phyloP scores from a whole-genome alignment of 805 yeast species.

The Wickerhamomyces subpelliculosus region DNA sequence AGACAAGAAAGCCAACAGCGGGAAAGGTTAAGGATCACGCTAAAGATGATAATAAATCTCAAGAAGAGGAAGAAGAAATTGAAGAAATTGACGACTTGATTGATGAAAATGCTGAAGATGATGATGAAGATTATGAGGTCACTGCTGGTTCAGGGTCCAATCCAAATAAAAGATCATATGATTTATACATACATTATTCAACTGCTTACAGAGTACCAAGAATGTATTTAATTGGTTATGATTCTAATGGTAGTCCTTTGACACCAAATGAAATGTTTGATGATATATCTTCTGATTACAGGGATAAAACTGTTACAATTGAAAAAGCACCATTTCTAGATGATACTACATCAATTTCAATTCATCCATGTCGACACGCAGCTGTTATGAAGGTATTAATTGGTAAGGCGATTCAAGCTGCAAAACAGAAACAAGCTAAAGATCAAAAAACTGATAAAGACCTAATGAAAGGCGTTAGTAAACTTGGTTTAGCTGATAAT shows the following conservation, averaged over 20 bases:
- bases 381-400: slow-evolving; percentile 87
- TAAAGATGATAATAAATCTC: not conserved
- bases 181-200: slow-evolving; percentile 85
- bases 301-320: slow-evolving; percentile 93
- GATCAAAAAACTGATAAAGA: slow-evolving; percentile 12
- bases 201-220: slow-evolving; percentile 96
- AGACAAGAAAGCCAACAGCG: slow-evolving; percentile 22
- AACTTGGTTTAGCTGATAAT: slow-evolving; percentile 38
- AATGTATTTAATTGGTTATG: slow-evolving; percentile 84
- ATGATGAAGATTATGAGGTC: slow-evolving; percentile 28
- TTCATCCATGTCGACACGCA: slow-evolving; percentile 95
- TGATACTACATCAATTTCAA: slow-evolving; percentile 70
- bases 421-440: slow-evolving; percentile 18
- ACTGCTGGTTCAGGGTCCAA: slow-evolving; percentile 24
- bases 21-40: slow-evolving; percentile 3
- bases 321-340: slow-evolving; percentile 83
- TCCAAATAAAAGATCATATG: slow-evolving; percentile 61
- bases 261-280: slow-evolving; percentile 90
- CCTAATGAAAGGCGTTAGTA: slow-evolving; percentile 36
- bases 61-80: slow-evolving; percentile 16
- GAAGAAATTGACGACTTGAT: slow-evolving; percentile 41
- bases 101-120: slow-evolving; percentile 36
- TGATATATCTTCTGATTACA: slow-evolving; percentile 85
- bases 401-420: slow-evolving; percentile 58
- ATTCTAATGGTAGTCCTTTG: slow-evolving; percentile 76